Base-by-base conservation (phyloP, 495 filamentous ascomycete species). In the Penicillium paxilli region DNA sequence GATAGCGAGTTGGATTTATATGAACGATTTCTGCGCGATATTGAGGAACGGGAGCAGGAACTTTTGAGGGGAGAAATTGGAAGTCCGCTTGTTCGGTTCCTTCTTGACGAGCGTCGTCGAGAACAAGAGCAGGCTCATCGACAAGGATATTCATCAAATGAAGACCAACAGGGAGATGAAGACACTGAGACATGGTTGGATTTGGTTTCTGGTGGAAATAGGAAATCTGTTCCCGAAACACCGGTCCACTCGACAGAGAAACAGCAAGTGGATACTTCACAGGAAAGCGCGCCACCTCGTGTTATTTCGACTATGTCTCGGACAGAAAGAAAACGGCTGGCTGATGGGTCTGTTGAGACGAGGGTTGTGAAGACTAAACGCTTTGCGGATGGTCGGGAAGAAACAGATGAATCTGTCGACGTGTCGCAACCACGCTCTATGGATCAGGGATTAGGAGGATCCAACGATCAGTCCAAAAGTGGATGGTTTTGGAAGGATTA, bases 341-440 rank as follows among this genome's bases (percentile, higher is more conserved):
- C 82, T 3, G 85, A 88, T 68, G 86, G 86, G 7, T 84, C 81
- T 5, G 67, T 85, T 5, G 74, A 80, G 42, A 88, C 81, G 4
- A 83, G 75, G 54, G 78, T 80, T n/a, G 68, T 82, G 10, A 66
- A 83, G 11, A 86, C 82, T 42, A 84, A 82, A 63, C 71, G 79
- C 5, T 89, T 82, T 59, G 73, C 80, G 0, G 85, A 89, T 73
- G 86, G 86, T 5, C 69, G 78, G 19, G 85, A 87, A 58, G 82
- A 85, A 58, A 80, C 59, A 22, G 78, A 81, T 6, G 79, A 81
- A 12, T 69, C 65, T 11, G 65, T 70, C 8, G 73, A 78, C 41
- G 55, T 69, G 12, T 57, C 60, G 21, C 67, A 68, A 44, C 52
- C 50, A 2, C 58, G 49, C 12, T 50, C 49, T n/a, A 33, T 55